Percentiles rank a stretch among this genome's conserved stretches.
These are phyloP conservation scores for Forsythia viridissima DNA, from an alignment of 257 asterid genomes.

Conservation along the genomic window DNA sequence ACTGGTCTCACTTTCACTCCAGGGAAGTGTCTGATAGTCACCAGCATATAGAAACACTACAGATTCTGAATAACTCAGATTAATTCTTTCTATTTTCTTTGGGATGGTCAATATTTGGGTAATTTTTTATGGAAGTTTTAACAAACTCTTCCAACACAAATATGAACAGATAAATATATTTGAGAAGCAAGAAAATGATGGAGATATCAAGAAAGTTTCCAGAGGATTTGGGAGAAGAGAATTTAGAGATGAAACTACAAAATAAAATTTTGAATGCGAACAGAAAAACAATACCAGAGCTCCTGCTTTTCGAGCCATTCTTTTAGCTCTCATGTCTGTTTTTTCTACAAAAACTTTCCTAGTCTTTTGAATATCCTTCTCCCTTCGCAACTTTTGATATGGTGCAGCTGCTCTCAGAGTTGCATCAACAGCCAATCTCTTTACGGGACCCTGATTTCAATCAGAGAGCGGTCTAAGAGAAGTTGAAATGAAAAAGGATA, in stretches of 20 bases:
- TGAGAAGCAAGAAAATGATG: slow-evolving; percentile 15
- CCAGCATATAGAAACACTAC: neutral
- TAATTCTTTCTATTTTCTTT: slow-evolving; percentile 1
- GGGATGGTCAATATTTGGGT: neutral
- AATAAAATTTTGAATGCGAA: neutral
- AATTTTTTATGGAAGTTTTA: slow-evolving; percentile 4
- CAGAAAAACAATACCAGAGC: slow-evolving; percentile 70
- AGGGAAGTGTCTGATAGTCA: neutral
- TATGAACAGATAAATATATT: neutral
- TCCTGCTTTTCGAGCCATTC: slow-evolving; percentile 99
- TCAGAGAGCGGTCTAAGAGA: slow-evolving; percentile 29
- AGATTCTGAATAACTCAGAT: neutral
- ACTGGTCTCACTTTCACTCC: neutral
- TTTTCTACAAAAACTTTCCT: slow-evolving; percentile 89
- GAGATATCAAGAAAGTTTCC: slow-evolving; percentile 9
- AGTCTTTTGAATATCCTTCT: slow-evolving; percentile 65
- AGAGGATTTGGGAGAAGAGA: slow-evolving; percentile 21
- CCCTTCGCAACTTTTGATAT: slow-evolving; percentile 92
- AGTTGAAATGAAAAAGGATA: slow-evolving; percentile 13
- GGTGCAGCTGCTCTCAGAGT: slow-evolving; percentile 99
- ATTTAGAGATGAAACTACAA: slow-evolving; percentile 5
- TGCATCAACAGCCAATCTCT: slow-evolving; percentile 99
- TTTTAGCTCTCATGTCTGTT: slow-evolving; percentile 96
- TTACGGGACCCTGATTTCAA: slow-evolving; percentile 84
- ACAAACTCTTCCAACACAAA: slow-evolving; percentile 3